Base-by-base conservation (phyloP, 345 rosid species). In the Conringia planisiliqua region DNA sequence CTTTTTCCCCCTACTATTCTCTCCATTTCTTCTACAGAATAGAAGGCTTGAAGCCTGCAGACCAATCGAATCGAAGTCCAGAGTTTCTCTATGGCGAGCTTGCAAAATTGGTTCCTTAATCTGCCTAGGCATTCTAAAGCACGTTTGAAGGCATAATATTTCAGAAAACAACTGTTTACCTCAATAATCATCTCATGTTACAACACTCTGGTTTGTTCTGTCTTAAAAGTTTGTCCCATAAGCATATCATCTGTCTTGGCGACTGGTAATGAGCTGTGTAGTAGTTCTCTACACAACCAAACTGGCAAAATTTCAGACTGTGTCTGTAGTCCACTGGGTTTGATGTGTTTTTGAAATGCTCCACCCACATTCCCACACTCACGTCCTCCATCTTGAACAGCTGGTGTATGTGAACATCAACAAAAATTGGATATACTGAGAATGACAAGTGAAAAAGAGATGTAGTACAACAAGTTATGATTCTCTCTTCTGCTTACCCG, bases 351-450 rank as follows among this genome's bases (percentile, higher is more conserved):
- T 95, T 92, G 78, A 92, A 95, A 70, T 85, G 86, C 88, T 89
- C 96, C 62, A 95, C 97, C 99, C 97, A 95, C 99, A 95, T 86
- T 84, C 99, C 99, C 84, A 95, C 85, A 38, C 99, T 95, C 78
- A 95, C 97, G 39, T 95, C 99, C 78, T 95, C 99, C 99, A 94
- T 94, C 88, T 94, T 94, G 80, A 92, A 94, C 79, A 94, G 35
- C 98, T 94, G 90, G 78, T 79, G 13, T 66, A 7, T 50, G 62
- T 44, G 24, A 16, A 14, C 38, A 57, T 44, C 70, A 50, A 64
- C 35, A 63, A 11, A 48, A 38, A 33, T 0, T 32, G 68, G 13
- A 48, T 50, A 38, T n/a, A 50, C 59, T 61, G 52, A 18, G 55
- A 47, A 39, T 20, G 20, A 36, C 26, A 54, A 26, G 10, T 16